phyloP scores from a whole-genome alignment of 2,329 filamentous ascomycete species.

The Talaromyces marneffei region DNA sequence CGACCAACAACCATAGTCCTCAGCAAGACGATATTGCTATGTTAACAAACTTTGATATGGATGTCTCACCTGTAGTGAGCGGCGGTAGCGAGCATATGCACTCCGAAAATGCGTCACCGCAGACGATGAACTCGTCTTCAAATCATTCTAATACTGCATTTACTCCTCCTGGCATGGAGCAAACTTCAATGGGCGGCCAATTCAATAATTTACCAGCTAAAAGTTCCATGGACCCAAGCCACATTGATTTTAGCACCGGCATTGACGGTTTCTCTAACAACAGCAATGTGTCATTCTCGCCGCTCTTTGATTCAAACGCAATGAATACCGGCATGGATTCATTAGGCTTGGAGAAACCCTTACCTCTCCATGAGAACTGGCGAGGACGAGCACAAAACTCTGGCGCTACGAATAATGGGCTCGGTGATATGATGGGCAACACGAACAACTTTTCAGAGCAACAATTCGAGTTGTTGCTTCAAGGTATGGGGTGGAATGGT shows the following conservation, averaged over 20 bases:
- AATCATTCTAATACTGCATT: constrained; percentile 34
- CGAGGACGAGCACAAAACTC: constrained; percentile 11
- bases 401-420: background rate
- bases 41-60: constrained; percentile 27
- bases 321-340: constrained; percentile 17
- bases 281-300: background rate
- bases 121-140: constrained; percentile 33
- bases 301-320: constrained; percentile 3
- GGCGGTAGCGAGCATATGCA: constrained; percentile 25
- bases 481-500: constrained; percentile 24
- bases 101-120: constrained; percentile 33
- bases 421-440: constrained; percentile 11
- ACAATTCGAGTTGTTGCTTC: constrained; percentile 33
- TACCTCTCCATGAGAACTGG: constrained; percentile 27
- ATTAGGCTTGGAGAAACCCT: constrained; percentile 20
- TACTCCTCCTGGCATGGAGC: constrained; percentile 26
- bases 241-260: background rate
- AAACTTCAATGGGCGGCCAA: constrained; percentile 14
- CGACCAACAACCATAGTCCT: constrained; percentile 8
- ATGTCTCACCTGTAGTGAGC: constrained; percentile 27
- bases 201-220: background rate
- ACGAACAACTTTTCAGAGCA: constrained; percentile 28
- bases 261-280: background rate
- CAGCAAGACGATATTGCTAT: constrained; percentile 5
- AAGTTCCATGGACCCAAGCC: background rate